A percentile compares a stretch with the other conserved stretches of the same genome.
phyloP scores from a whole-genome alignment of 2,329 filamentous ascomycete genomes.

The Aspergillus latus region DNA sequence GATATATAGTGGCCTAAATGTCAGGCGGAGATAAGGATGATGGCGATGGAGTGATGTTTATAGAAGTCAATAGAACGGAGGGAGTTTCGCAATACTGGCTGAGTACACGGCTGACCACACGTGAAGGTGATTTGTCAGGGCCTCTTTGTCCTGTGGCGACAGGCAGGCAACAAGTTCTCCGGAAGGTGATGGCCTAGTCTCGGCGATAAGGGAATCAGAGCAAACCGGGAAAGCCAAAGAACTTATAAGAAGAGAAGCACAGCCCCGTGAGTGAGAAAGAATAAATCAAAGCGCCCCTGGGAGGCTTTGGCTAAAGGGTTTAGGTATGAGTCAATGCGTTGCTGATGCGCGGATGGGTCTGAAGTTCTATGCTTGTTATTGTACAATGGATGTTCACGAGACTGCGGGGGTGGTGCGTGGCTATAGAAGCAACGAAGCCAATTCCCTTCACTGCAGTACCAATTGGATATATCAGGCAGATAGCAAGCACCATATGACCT shows the following conservation, averaged over 20 bases:
- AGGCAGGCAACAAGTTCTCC: slow-evolving; percentile 14
- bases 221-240: slow-evolving; percentile 6
- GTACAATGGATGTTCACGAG: slow-evolving; percentile 20
- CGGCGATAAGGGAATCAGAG: slow-evolving; percentile 24
- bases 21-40: slow-evolving; percentile 1
- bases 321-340: slow-evolving; percentile 27
- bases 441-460: slow-evolving; percentile 5
- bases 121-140: slow-evolving; percentile 30
- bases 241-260: slow-evolving; percentile 4
- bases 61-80: slow-evolving; percentile 24
- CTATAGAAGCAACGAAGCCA: slow-evolving; percentile 13
- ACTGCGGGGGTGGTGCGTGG: slow-evolving; percentile 29
- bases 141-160: slow-evolving; percentile 28
- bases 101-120: slow-evolving; percentile 15
- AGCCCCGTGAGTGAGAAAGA: slow-evolving; percentile 2
- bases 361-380: slow-evolving; percentile 17
- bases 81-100: slow-evolving; percentile 18
- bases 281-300: slow-evolving; percentile 6
- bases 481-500: slow-evolving; percentile 11
- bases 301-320: slow-evolving; percentile 5
- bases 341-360: slow-evolving; percentile 20
- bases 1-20: slow-evolving; percentile 1
- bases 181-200: slow-evolving; percentile 15
- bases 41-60: slow-evolving; percentile 19
- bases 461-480: slow-evolving; percentile 10